phyloP scores from a whole-genome alignment of 1,284 basidiomycete genomes.

The Phlebopus sp. region DNA sequence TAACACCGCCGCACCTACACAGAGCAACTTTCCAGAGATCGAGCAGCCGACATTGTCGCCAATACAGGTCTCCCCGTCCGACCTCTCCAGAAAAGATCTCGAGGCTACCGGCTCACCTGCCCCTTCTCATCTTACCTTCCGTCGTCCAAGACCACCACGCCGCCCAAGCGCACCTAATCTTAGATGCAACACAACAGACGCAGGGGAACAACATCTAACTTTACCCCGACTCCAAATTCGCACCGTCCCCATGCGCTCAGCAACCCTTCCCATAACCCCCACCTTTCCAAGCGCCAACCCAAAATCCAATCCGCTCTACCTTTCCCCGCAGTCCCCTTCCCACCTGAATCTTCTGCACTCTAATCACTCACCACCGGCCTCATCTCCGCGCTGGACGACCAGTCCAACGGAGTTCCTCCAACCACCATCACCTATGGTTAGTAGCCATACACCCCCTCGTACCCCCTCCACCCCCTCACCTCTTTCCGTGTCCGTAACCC shows the following conservation, averaged over 20 bases:
- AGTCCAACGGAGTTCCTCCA: slow-evolving; percentile 32
- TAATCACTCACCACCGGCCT: slow-evolving; percentile 52
- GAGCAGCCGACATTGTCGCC: slow-evolving; percentile 43
- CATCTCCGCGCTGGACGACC: slow-evolving; percentile 37
- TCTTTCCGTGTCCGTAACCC: slow-evolving; percentile 23
- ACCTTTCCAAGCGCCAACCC: slow-evolving; percentile 20
- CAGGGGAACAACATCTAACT: slow-evolving; percentile 46
- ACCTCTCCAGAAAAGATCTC: slow-evolving; percentile 35
- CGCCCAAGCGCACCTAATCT: slow-evolving; percentile 64
- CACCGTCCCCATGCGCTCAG: slow-evolving; percentile 53
- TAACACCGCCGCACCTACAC: slow-evolving; percentile 54
- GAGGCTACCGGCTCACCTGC: slow-evolving; percentile 62
- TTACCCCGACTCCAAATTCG: slow-evolving; percentile 57
- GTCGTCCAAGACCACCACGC: slow-evolving; percentile 49
- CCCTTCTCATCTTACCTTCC: slow-evolving; percentile 59
- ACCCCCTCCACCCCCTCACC: slow-evolving; percentile 48
- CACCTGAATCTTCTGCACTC: slow-evolving; percentile 58
- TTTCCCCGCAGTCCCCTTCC: slow-evolving; percentile 56
- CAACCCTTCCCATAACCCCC: slow-evolving; percentile 56
- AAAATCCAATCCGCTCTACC: slow-evolving; percentile 34
- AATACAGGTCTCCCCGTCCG: slow-evolving; percentile 39
- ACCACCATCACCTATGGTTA: slow-evolving; percentile 41
- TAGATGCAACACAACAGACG: slow-evolving; percentile 47
- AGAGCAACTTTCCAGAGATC: slow-evolving; percentile 52
- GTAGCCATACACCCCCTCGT: slow-evolving; percentile 45